Conservation (phyloP, 2,329 filamentous ascomycete species). For the Clarireedia paspali region DNA sequence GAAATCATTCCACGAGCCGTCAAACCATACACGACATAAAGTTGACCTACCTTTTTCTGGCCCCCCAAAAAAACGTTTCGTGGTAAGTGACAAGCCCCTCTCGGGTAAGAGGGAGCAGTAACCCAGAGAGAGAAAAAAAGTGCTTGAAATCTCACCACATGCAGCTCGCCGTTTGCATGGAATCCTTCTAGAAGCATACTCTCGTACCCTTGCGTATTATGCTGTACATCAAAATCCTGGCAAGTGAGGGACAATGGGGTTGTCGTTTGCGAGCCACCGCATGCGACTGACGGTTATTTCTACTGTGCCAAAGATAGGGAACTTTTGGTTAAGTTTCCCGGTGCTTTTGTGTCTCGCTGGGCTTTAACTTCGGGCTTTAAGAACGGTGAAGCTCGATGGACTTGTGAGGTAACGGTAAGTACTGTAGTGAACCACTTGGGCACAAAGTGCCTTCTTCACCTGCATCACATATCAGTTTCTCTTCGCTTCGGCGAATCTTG, state of each 20-base stretch:
- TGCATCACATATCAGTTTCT: too few relatives aligned
- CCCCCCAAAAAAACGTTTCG: background rate
- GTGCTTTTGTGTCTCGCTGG: background rate
- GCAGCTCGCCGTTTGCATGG: background rate
- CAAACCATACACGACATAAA: background rate
- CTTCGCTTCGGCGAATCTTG: background rate
- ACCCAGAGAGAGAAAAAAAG: background rate
- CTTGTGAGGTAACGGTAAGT: background rate
- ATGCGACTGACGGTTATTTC: conserved; percentile 1
- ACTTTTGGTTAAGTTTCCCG: background rate
- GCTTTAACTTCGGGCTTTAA: background rate
- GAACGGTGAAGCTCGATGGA: background rate
- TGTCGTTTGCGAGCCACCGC: background rate
- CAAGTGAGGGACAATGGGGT: background rate
- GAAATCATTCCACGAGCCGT: background rate
- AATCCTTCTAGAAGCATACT: conserved; percentile 4
- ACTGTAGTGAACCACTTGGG: background rate
- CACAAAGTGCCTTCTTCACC: background rate
- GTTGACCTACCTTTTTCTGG: background rate
- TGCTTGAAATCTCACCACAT: background rate
- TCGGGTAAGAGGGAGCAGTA: background rate
- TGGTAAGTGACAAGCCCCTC: background rate
- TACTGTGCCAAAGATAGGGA: background rate
- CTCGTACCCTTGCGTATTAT: background rate
- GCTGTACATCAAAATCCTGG: background rate